phyloP scores from a whole-genome alignment of 768 basidiomycete genomes.

The Hygrocybe punicea region DNA sequence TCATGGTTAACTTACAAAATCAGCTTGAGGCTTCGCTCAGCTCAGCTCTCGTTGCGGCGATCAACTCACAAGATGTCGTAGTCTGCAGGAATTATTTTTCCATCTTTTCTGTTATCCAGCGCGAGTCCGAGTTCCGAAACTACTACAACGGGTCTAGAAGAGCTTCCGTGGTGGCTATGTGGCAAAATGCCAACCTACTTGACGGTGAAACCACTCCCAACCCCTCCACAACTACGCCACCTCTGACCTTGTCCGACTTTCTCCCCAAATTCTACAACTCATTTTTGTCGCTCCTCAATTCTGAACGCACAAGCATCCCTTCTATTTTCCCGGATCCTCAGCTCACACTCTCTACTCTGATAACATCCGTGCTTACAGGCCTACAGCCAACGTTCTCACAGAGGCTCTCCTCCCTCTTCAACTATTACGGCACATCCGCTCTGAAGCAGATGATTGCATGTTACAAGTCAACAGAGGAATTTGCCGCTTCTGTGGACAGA shows the following conservation, averaged over 20 bases:
- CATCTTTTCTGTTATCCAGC: slow-evolving; percentile 88
- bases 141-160: slow-evolving; percentile 91
- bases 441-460: slow-evolving; percentile 68
- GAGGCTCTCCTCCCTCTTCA: slow-evolving; percentile 67
- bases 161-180: slow-evolving; percentile 57
- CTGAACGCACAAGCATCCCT: slow-evolving; percentile 71
- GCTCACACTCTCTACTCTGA: slow-evolving; percentile 71
- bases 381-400: slow-evolving; percentile 81
- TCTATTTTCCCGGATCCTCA: slow-evolving; percentile 87
- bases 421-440: slow-evolving; percentile 57
- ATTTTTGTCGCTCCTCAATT: slow-evolving; percentile 61
- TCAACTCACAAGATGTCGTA: slow-evolving; percentile 71
- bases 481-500: slow-evolving; percentile 68
- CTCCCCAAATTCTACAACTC: slow-evolving; percentile 71
- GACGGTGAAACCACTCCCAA: slow-evolving; percentile 46
- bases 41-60: slow-evolving; percentile 84
- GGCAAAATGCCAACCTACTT: slow-evolving; percentile 58
- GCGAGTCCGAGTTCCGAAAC: slow-evolving; percentile 88
- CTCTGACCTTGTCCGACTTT: slow-evolving; percentile 58
- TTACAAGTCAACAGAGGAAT: slow-evolving; percentile 77
- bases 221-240: slow-evolving; percentile 11
- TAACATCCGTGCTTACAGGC: slow-evolving; percentile 74
- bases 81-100: slow-evolving; percentile 75
- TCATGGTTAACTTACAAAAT: slow-evolving; percentile 92
- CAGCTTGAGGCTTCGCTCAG: slow-evolving; percentile 91